phyloP scores from a whole-genome alignment of 148 eudicot genomes.

The Mesembryanthemum crystallinum region DNA sequence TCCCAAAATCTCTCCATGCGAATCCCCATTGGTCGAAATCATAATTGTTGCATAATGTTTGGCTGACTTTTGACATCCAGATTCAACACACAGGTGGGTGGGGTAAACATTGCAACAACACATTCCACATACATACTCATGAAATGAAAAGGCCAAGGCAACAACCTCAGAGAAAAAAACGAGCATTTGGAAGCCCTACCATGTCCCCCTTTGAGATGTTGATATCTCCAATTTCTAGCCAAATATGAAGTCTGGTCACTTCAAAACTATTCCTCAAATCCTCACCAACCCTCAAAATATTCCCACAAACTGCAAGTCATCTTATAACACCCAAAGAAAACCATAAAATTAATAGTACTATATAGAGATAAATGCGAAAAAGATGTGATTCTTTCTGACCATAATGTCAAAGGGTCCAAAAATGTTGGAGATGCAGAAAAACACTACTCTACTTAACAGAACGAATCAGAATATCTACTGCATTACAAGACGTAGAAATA shows the following conservation, averaged over 20 bases:
- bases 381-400: not conserved
- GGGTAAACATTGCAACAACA: no score
- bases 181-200: not conserved
- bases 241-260: slow-evolving; percentile 11
- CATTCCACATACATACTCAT: no score
- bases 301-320: not conserved
- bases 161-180: slow-evolving; percentile 1
- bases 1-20: no score
- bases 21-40: no score
- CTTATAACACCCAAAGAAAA: not conserved
- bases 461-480: no score
- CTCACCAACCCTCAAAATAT: slow-evolving; percentile 7
- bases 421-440: slow-evolving; percentile 4
- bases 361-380: not conserved
- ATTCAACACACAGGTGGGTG: no score
- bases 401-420: slow-evolving; percentile 12
- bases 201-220: not conserved
- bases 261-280: slow-evolving; percentile 14
- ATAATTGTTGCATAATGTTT: no score
- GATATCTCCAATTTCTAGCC: not conserved
- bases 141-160: not conserved
- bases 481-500: no score
- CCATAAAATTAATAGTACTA: not conserved
- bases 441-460: not conserved
- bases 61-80: no score